phyloP scores from a whole-genome alignment of 352 stramenopile genomes.

The Thalassiosira oceanica region DNA sequence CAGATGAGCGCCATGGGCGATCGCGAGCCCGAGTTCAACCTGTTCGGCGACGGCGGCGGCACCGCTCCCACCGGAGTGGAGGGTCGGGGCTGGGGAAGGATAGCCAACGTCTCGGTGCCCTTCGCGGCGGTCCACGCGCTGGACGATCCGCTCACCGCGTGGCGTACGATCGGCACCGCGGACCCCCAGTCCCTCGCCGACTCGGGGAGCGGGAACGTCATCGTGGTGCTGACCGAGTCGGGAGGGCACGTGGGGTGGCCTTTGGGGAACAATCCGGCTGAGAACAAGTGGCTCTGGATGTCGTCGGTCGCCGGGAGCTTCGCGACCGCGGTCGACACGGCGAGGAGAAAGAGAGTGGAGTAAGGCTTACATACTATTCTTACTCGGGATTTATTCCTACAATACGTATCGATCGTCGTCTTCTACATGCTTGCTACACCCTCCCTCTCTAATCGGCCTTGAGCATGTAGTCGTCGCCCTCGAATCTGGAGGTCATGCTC shows the following conservation, averaged over 20 bases:
- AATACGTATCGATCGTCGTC: no score
- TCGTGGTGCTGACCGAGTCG: conserved; percentile 66
- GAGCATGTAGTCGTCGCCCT: no score
- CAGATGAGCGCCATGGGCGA: conserved; percentile 35
- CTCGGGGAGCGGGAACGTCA: conserved; percentile 50
- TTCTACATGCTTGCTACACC: no score
- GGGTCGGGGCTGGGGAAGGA: background rate
- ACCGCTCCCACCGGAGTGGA: background rate
- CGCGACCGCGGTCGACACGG: conserved; percentile 34
- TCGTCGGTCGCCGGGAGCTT: conserved; percentile 46
- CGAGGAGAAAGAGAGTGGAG: no score
- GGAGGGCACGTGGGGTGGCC: conserved; percentile 81
- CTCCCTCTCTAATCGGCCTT: no score
- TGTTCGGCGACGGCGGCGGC: conserved; percentile 1
- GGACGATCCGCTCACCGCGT: conserved; percentile 80
- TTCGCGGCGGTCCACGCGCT: conserved; percentile 73
- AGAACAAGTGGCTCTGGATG: conserved; percentile 66
- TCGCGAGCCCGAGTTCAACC: conserved; percentile 15
- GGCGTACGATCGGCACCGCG: conserved; percentile 47
- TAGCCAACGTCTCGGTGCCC: conserved; percentile 70
- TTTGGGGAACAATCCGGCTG: conserved; percentile 41
- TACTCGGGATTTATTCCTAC: no score
- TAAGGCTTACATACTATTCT: no score
- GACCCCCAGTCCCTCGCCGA: conserved; percentile 53
- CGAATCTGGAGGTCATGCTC: no score